These are phyloP conservation scores for Trichoderma reesei DNA, from an alignment of 495 filamentous ascomycete species.

Conservation along the genomic window DNA sequence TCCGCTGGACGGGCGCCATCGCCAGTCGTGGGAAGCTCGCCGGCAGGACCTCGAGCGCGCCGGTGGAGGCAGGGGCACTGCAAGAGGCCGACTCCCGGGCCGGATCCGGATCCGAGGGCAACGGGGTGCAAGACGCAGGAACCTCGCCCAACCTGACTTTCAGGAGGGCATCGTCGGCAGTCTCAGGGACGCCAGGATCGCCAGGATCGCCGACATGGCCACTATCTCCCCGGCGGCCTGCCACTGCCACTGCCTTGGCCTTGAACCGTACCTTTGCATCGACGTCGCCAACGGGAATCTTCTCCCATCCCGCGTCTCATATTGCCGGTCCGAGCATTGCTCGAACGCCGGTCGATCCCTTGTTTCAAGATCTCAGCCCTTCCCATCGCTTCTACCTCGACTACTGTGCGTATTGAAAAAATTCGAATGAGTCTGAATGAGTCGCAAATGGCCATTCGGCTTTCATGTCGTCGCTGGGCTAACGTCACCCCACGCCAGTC, in stretches of 20 bases:
- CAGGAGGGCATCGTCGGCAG: too few relatives aligned
- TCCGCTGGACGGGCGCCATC: conserved; percentile 33
- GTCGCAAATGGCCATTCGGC: background rate
- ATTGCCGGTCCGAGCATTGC: background rate
- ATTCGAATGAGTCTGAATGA: background rate
- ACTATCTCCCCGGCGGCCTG: too few relatives aligned
- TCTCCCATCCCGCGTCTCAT: background rate
- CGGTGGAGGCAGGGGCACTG: background rate
- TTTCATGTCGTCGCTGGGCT: background rate
- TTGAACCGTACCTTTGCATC: too few relatives aligned
- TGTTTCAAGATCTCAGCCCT: conserved; percentile 9
- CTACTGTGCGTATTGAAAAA: background rate
- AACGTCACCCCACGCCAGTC: conserved; percentile 24
- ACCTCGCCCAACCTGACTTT: too few relatives aligned
- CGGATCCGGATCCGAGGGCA: too few relatives aligned
- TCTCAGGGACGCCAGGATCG: too few relatives aligned
- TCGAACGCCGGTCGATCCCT: background rate
- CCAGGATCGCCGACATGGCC: too few relatives aligned
- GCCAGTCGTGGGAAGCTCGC: conserved; percentile 33
- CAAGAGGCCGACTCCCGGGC: too few relatives aligned
- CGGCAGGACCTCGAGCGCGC: conserved; percentile 15
- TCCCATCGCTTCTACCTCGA: conserved; percentile 13
- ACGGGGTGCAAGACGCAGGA: too few relatives aligned
- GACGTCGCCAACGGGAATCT: too few relatives aligned
- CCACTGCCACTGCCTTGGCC: too few relatives aligned